phyloP scores from a whole-genome alignment of 2,329 filamentous ascomycete genomes.

The Blumeriella jaapii region DNA sequence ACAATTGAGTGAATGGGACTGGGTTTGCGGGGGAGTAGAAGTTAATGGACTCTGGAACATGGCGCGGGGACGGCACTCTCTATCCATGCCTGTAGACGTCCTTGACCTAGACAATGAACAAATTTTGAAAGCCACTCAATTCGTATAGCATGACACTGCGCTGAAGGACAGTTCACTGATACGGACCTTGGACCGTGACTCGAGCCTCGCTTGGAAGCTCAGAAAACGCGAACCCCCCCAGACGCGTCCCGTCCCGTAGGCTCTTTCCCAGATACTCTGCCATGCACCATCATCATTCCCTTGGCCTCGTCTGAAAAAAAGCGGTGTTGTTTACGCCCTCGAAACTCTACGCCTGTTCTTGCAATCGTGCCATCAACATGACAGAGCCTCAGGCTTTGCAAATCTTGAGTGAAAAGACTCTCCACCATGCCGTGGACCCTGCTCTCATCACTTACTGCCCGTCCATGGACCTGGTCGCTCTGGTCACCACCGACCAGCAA shows the following conservation, averaged over 20 bases:
- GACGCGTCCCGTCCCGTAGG: constrained; percentile 1
- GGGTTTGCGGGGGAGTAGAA: constrained; percentile 18
- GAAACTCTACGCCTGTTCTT: too few species aligned
- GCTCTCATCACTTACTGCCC: constrained; percentile 65
- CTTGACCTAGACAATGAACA: constrained; percentile 10
- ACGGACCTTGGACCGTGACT: too few species aligned
- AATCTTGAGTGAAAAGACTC: constrained; percentile 44
- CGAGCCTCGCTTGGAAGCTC: background rate
- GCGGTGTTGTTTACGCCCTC: too few species aligned
- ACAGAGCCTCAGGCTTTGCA: constrained; percentile 16
- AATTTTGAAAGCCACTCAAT: background rate
- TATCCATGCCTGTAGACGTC: background rate
- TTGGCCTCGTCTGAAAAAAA: too few species aligned
- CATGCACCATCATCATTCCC: too few species aligned
- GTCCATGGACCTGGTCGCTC: constrained; percentile 70
- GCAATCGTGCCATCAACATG: constrained; percentile 13
- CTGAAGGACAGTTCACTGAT: background rate
- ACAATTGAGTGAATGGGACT: constrained; percentile 51
- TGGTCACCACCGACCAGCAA: constrained; percentile 56
- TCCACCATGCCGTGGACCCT: constrained; percentile 42
- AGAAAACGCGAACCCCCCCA: constrained; percentile 2
- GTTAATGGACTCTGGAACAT: constrained; percentile 17
- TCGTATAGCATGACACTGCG: background rate
- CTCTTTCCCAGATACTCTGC: constrained; percentile 1
- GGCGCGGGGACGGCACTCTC: constrained; percentile 14